Evolutionary conservation across 768 basidiomycete species (phyloP), one percentile per base, ranked within the genome.

Genomic region (Obba rivulosa): DNA sequence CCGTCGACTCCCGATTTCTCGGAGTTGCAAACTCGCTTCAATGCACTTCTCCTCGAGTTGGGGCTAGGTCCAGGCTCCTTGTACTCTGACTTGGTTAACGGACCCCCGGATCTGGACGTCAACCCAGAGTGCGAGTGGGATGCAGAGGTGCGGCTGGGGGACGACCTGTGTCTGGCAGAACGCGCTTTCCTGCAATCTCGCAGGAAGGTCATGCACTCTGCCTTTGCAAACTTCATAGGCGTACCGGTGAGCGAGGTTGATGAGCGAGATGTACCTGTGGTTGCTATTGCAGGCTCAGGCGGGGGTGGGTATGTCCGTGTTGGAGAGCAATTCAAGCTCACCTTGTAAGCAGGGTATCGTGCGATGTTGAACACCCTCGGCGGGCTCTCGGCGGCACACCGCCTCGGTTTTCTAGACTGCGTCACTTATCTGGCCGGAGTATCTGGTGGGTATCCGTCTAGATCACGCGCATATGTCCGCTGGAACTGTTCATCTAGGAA

Each of bases 81-180:
- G 5, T 62, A 59, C 34, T 53, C 58, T 31, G 50, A 57, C 34
- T 46, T 62, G 14, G 53, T 62, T 16, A 49, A 59, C 41, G n/a
- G 22, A 5, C 58, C 53, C 1, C 58, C 58, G 3, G 56, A 59
- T 36, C 49, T 47, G 3, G 21, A 36, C 13, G 36, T 59, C 10
- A 42, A 62, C 22, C 60, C 60, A 3, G 60, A 62, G 36, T 49
- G 55, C 21, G 58, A 62, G 11, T 62, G 60, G 60, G 60, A 62
- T 37, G 60, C 60, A 5, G 55, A 55, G 22, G 60, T 62, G 9
- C 53, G 60, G n/a, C 43, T 62, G 8, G 60, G 60, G 16, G 53
- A 59, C 25, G 58, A 62, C 17, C 21, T 62, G 40, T 59, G 60
- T 17, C 20, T 62, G 10, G 41, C 58, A 13, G 60, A 62, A 39